Conservation (phyloP, 768 basidiomycete genomes). For the Kwoniella newhampshirensis region DNA sequence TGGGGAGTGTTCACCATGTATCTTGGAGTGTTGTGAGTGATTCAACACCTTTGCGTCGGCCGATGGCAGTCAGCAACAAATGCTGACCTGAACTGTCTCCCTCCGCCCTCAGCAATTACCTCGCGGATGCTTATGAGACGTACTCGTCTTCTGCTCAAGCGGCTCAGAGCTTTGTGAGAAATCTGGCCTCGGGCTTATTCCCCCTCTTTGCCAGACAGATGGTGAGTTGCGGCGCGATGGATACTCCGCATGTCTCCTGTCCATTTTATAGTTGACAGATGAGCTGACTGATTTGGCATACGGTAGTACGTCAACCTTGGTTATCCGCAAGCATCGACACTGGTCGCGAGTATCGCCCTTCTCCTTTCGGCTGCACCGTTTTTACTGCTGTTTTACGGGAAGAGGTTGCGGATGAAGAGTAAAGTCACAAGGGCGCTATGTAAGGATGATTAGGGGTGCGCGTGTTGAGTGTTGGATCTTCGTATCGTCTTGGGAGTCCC, state of each 20-base stretch:
- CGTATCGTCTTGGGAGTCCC: no score
- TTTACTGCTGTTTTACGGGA: slow-evolving; percentile 42
- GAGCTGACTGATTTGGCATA: background rate
- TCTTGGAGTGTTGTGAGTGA: slow-evolving; percentile 42
- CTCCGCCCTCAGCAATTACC: slow-evolving; percentile 35
- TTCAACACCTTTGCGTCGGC: background rate
- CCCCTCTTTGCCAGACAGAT: slow-evolving; percentile 42
- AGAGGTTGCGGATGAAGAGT: slow-evolving; percentile 39
- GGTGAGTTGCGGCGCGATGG: slow-evolving; percentile 34
- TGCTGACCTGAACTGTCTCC: background rate
- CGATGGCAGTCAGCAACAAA: background rate
- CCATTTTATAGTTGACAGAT: background rate
- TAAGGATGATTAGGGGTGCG: slow-evolving; percentile 8
- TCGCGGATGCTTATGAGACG: slow-evolving; percentile 50
- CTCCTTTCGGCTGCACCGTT: slow-evolving; percentile 37
- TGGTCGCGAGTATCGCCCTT: slow-evolving; percentile 43
- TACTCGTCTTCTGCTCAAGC: slow-evolving; percentile 50
- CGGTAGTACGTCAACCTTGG: slow-evolving; percentile 32
- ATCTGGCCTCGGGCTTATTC: slow-evolving; percentile 35
- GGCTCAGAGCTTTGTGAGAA: slow-evolving; percentile 38
- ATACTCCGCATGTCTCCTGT: no score
- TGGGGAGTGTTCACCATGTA: slow-evolving; percentile 48
- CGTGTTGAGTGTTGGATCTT: no score
- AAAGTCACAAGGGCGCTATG: slow-evolving; percentile 43
- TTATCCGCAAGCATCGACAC: slow-evolving; percentile 42